Percentiles rank a stretch among this genome's conserved stretches.
These are phyloP conservation scores for Spizellomyces sp. DNA, from an alignment of 192 early-diverging fungal genomes.

Conservation along the genomic window DNA sequence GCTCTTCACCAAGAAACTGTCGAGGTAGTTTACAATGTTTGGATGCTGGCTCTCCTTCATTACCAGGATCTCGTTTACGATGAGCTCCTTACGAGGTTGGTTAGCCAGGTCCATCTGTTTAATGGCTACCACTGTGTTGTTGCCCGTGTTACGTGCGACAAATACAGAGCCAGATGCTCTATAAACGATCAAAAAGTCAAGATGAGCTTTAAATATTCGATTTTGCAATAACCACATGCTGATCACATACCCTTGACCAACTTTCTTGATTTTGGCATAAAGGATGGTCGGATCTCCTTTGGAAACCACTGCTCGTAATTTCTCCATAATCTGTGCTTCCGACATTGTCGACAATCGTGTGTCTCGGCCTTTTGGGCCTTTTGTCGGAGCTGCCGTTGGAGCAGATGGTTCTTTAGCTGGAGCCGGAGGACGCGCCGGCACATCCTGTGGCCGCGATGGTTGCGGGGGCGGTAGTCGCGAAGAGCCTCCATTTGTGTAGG, in stretches of 20 bases:
- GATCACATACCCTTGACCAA: constrained; percentile 85
- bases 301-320: constrained; percentile 84
- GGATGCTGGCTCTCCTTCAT: constrained; percentile 85
- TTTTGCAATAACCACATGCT: too few species aligned
- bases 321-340: constrained; percentile 94
- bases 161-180: constrained; percentile 90
- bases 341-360: constrained; percentile 84
- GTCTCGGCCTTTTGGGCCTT: constrained; percentile 56
- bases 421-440: constrained; percentile 26
- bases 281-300: constrained; percentile 85
- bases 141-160: constrained; percentile 72
- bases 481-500: constrained; percentile 5
- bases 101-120: constrained; percentile 65
- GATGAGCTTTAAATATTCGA: not conserved
- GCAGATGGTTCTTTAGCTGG: constrained; percentile 30
- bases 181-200: not conserved
- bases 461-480: constrained; percentile 13
- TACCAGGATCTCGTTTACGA: constrained; percentile 80
- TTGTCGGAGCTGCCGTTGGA: constrained; percentile 39
- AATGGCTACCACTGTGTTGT: constrained; percentile 52
- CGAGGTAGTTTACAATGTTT: constrained; percentile 98
- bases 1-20: constrained; percentile 83
- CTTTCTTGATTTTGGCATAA: constrained; percentile 93
- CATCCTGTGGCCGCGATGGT: constrained; percentile 26
- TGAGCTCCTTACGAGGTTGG: constrained; percentile 63